Conservation (phyloP, 352 stramenopile species). For the Globisporangium yorkense region DNA sequence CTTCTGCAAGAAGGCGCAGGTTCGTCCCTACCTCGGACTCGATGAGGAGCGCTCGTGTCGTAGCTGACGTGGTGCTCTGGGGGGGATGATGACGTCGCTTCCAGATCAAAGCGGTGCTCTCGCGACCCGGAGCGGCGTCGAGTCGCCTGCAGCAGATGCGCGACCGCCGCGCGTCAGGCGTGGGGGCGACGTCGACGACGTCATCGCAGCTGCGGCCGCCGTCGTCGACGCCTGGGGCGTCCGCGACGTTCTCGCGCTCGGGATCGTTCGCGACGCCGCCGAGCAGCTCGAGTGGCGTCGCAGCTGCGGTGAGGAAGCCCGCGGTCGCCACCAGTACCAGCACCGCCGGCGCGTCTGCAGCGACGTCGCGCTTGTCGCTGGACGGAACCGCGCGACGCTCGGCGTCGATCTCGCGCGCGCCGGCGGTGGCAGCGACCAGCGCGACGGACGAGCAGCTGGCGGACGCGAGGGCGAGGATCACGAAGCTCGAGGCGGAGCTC, state of each 20-base stretch:
- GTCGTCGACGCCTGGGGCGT: constrained; percentile 9
- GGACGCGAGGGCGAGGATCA: constrained; percentile 41
- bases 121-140: constrained; percentile 13
- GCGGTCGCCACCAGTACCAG: neutral
- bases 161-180: constrained; percentile 17
- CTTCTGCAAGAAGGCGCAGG: constrained; percentile 61
- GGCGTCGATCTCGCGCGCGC: constrained; percentile 12
- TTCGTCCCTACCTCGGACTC: neutral
- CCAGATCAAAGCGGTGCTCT: constrained; percentile 30
- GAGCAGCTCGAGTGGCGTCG: neutral
- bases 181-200: constrained; percentile 10
- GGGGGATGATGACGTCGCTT: neutral
- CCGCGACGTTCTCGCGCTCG: constrained; percentile 9
- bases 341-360: neutral
- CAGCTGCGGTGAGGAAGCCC: constrained; percentile 13
- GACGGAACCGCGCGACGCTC: constrained; percentile 7
- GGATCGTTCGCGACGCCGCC: constrained; percentile 10
- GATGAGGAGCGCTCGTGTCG: no score
- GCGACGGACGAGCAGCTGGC: constrained; percentile 38
- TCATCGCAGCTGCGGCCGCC: constrained; percentile 8
- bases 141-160: constrained; percentile 30
- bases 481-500: constrained; percentile 60
- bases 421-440: constrained; percentile 6
- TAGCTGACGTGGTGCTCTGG: neutral
- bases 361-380: constrained; percentile 22